phyloP scores from a whole-genome alignment of 148 eudicot genomes.

The Simmondsia chinensis region DNA sequence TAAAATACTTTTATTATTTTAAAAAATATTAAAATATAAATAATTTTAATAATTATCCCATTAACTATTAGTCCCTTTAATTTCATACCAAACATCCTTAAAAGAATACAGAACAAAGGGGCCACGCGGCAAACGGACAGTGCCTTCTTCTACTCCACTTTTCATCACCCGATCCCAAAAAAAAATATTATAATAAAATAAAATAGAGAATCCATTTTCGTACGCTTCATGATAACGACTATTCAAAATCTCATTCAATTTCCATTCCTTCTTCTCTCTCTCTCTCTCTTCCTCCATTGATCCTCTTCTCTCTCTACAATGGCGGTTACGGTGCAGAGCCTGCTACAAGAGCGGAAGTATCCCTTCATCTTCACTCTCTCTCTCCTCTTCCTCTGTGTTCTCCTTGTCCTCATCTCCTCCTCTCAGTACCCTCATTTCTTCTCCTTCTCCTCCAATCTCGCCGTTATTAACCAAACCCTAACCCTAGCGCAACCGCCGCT shows the following conservation, averaged over 20 bases:
- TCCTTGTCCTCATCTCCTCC: constrained; percentile 40
- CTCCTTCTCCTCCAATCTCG: constrained; percentile 5
- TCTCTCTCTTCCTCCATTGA: background rate
- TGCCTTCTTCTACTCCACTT: no score
- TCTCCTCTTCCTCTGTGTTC: constrained; percentile 36
- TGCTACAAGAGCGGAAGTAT: constrained; percentile 42
- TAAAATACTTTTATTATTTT: no score
- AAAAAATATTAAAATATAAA: no score
- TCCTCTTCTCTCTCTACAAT: constrained; percentile 16
- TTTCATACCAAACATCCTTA: no score
- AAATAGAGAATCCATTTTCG: background rate
- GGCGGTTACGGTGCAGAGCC: constrained; percentile 37
- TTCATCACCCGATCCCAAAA: no score
- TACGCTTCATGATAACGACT: constrained; percentile 9
- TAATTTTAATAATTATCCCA: no score
- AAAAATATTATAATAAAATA: no score
- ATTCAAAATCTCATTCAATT: background rate
- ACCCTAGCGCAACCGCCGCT: background rate
- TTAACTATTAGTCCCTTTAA: no score
- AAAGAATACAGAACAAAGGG: no score
- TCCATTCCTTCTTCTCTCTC: background rate
- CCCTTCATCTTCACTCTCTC: constrained; percentile 60
- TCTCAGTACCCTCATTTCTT: constrained; percentile 20
- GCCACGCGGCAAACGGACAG: no score
- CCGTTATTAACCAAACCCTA: constrained; percentile 3